Evolutionary conservation across 345 rosid species (phyloP), one percentile per base, ranked within the genome.

Genomic region (Lumnitzera littorea): DNA sequence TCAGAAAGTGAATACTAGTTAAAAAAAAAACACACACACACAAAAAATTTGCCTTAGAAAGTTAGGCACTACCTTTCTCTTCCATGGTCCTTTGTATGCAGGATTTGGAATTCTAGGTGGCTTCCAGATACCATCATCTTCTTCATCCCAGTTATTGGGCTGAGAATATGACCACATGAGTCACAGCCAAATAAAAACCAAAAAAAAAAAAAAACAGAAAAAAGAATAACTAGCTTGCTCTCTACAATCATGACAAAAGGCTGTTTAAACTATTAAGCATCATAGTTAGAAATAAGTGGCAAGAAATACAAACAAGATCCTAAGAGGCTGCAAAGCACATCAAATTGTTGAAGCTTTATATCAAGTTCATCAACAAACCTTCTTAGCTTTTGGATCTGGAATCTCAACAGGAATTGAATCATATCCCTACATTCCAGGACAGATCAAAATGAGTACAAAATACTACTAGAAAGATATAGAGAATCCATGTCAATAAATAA

Each of bases 141-240:
- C 92, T 41, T 85, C 88, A 49, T 88, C 90, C 90, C 90, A 88
- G 70, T 72, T 76, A 56, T 75, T 82, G 50, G 96, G 96, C 92
- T 88, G 67, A 31, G 53, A 47, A 66, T 29, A 16, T 51, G 46
- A 20, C 43, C 43, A 61, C 20, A 67, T n/a, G 23, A 46, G 51
- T 31, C 27, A 15, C 13, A 52, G 57, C 41, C 24, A 14, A 17
- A 20, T 20, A 20, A 20, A 20, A 20, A 20, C 20, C 51, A 59
- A 48, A 62, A 12, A 65, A 57, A 61, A 50, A 27, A 17, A 70
- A 59, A 31, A 62, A 12, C 0, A 36, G 20, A 20, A 20, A 20
- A 20, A 20, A 20, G 20, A 20, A 20, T 20, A 20, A 20, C 20
- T 20, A 20, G 1, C 20, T 20, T 36, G 11, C 11, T 36, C 10